These are phyloP conservation scores for Sarocladium oryzae DNA, from an alignment of 2,329 filamentous ascomycete species.

Conservation along the genomic window DNA sequence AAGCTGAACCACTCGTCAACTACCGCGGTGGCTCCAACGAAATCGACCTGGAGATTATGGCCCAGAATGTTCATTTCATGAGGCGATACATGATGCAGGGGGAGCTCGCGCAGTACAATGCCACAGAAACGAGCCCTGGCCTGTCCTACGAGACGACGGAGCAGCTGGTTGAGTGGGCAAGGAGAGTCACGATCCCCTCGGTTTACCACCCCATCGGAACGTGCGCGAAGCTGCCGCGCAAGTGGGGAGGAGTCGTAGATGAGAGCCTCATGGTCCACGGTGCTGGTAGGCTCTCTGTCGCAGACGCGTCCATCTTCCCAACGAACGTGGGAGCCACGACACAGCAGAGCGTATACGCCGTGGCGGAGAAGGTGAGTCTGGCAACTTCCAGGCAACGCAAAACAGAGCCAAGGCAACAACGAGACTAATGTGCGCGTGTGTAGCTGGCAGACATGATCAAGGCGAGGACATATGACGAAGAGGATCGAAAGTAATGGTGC, in stretches of 20 bases:
- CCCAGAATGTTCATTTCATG: conserved; percentile 20
- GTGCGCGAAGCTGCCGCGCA: conserved; percentile 21
- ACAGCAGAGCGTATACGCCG: conserved; percentile 15
- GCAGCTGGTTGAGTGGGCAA: conserved; percentile 17
- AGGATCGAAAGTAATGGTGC: neutral
- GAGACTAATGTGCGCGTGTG: neutral
- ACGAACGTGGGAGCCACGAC: conserved; percentile 16
- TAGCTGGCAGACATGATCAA: conserved; percentile 7
- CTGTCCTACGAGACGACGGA: conserved; percentile 15
- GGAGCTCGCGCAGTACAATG: conserved; percentile 16
- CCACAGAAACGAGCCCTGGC: conserved; percentile 17
- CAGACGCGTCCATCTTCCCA: conserved; percentile 18
- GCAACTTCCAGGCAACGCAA: too few relatives aligned
- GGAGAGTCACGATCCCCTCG: conserved; percentile 17
- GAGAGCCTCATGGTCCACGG: conserved; percentile 23
- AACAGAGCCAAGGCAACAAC: too few relatives aligned
- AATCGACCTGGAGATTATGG: conserved; percentile 19
- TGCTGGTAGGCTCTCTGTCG: conserved; percentile 16
- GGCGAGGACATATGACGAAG: conserved; percentile 1
- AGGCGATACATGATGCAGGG: conserved; percentile 18
- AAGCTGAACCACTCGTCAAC: conserved; percentile 18
- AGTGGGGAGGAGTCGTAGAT: conserved; percentile 23
- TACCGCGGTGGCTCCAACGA: conserved; percentile 21
- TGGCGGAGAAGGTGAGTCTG: conserved; percentile 17
- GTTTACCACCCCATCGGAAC: conserved; percentile 22